phyloP scores from a whole-genome alignment of 768 basidiomycete species.

The Epithele typhae region DNA sequence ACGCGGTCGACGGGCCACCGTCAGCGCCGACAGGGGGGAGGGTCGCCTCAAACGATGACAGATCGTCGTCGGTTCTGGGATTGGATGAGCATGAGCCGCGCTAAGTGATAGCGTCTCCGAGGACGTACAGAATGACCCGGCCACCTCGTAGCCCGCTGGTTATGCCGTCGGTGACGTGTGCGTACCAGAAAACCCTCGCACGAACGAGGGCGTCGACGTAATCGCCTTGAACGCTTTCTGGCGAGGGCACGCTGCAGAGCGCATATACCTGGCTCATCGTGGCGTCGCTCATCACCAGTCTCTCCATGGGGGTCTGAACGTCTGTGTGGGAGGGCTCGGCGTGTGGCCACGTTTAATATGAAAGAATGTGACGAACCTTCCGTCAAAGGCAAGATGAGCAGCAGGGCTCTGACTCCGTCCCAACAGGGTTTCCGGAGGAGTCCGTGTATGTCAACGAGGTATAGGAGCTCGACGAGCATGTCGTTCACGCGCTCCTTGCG shows the following conservation, averaged over 20 bases:
- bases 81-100: not conserved
- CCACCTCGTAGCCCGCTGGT: constrained; percentile 82
- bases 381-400: constrained; percentile 78
- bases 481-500: constrained; percentile 55
- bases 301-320: constrained; percentile 39
- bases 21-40: constrained; percentile 27
- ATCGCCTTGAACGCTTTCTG: constrained; percentile 45
- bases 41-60: constrained; percentile 64
- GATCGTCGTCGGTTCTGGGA: constrained; percentile 75
- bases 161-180: constrained; percentile 80
- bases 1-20: constrained; percentile 34
- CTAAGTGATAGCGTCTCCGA: not conserved
- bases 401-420: constrained; percentile 79
- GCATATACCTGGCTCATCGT: constrained; percentile 79
- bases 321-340: constrained; percentile 27
- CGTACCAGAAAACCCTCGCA: constrained; percentile 87
- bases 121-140: constrained; percentile 71
- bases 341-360: not conserved
- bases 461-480: constrained; percentile 74
- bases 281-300: constrained; percentile 68
- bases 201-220: constrained; percentile 60
- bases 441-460: constrained; percentile 75
- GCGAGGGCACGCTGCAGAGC: constrained; percentile 54
- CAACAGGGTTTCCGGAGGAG: constrained; percentile 78
- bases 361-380: constrained; percentile 51